Percentiles rank a stretch among this genome's conserved stretches.
Conservation (phyloP, 129 eudicot genomes). For the Kitagawia praeruptora region DNA sequence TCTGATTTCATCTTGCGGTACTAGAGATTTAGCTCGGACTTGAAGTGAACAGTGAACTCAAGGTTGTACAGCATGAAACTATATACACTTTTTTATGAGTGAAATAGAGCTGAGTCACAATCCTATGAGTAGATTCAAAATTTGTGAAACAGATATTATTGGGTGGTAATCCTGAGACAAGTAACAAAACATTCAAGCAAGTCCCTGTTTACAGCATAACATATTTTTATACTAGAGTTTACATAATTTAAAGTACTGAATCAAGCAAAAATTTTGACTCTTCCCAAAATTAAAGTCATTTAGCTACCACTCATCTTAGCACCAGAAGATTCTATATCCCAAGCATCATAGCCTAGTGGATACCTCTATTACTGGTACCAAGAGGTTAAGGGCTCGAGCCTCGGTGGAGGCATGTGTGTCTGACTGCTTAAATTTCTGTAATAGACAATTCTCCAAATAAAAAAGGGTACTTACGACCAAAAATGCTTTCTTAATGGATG, state of each 20-base stretch:
- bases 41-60: neutral
- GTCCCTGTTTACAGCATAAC: neutral
- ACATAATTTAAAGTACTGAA: neutral
- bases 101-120: neutral
- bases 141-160: neutral
- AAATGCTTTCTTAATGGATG: slow-evolving; percentile 81
- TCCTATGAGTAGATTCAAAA: neutral
- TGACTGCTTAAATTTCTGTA: neutral
- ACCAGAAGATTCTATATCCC: slow-evolving; percentile 1
- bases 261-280: neutral
- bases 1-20: too few species aligned
- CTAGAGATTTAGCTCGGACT: too few species aligned
- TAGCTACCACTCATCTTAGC: neutral
- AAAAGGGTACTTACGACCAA: slow-evolving; percentile 47
- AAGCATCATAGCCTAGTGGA: neutral
- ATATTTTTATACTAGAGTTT: neutral
- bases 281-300: neutral
- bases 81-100: neutral
- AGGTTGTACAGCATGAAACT: neutral
- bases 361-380: neutral
- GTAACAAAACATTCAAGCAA: neutral
- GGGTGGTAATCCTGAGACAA: neutral
- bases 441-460: neutral
- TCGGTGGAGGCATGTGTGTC: neutral
- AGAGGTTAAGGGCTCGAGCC: neutral